phyloP scores from a whole-genome alignment of 768 basidiomycete species.

The Galerina marginata region DNA sequence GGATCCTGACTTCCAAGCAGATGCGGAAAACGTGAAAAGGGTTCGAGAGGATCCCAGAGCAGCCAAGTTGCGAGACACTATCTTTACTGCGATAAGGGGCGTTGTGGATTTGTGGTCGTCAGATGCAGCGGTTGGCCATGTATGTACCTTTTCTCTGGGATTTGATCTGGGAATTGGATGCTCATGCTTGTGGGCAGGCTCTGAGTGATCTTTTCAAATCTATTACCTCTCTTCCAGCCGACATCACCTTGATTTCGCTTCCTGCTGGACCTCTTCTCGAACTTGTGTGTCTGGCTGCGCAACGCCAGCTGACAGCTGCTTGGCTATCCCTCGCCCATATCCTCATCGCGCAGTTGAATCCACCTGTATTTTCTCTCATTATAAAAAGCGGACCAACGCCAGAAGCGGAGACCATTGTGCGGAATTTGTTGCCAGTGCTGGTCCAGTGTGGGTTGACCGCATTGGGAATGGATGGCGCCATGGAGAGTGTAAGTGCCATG shows the following conservation, averaged over 20 bases:
- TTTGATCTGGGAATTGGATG: not conserved
- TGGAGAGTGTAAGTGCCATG: conserved; percentile 64
- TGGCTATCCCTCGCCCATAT: conserved; percentile 88
- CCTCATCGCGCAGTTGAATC: conserved; percentile 82
- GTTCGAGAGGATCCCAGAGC: conserved; percentile 71
- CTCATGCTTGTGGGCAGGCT: conserved; percentile 47
- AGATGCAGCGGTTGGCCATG: conserved; percentile 79
- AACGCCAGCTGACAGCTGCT: conserved; percentile 74
- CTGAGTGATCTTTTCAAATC: conserved; percentile 86
- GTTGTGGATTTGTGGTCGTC: conserved; percentile 78
- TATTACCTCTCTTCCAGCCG: conserved; percentile 80
- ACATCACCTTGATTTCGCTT: conserved; percentile 80
- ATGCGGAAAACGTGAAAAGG: conserved; percentile 57
- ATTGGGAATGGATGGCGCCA: conserved; percentile 62
- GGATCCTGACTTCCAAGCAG: conserved; percentile 55
- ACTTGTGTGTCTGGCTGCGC: conserved; percentile 73
- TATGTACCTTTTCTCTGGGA: conserved; percentile 43
- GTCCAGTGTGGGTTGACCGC: conserved; percentile 60
- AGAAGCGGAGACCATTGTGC: conserved; percentile 63
- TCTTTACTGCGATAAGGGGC: conserved; percentile 63
- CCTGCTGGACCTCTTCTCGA: conserved; percentile 83
- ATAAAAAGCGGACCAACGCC: conserved; percentile 57
- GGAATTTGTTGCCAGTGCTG: conserved; percentile 58
- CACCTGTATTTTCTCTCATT: conserved; percentile 57
- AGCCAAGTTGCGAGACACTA: conserved; percentile 65